Percentiles rank a stretch among this genome's conserved stretches.
phyloP scores from a whole-genome alignment of 75 land plant species.

The Selaginella tamariscina region DNA sequence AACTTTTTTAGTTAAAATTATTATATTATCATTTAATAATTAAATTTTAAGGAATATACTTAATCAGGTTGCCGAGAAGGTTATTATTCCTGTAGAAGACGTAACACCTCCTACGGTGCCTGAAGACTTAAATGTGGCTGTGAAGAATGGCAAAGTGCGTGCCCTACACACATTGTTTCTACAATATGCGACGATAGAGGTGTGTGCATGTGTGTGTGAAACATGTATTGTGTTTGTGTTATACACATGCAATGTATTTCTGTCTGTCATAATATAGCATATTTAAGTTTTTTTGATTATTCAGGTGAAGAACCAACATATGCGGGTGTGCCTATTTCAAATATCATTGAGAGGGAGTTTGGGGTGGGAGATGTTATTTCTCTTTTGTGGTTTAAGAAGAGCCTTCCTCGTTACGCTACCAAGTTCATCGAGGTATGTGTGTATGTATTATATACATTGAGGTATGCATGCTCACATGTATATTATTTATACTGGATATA shows the following conservation, averaged over 20 bases:
- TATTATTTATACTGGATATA: not conserved
- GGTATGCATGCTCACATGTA: no score
- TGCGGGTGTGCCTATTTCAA: slow-evolving; percentile 92
- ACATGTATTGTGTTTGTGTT: no score
- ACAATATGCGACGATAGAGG: slow-evolving; percentile 94
- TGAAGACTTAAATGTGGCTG: slow-evolving; percentile 78
- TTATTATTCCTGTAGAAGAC: slow-evolving; percentile 53
- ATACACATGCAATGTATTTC: no score
- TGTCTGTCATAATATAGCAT: no score
- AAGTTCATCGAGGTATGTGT: slow-evolving; percentile 81
- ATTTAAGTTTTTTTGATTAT: not conserved
- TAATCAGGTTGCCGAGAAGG: slow-evolving; percentile 63
- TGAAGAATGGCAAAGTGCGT: slow-evolving; percentile 92
- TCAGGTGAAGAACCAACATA: slow-evolving; percentile 96
- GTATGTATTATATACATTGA: not conserved
- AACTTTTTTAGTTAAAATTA: no score
- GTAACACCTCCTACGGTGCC: slow-evolving; percentile 78
- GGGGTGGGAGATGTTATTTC: slow-evolving; percentile 97
- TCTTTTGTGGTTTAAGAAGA: slow-evolving; percentile 95
- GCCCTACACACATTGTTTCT: slow-evolving; percentile 97
- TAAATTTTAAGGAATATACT: not conserved
- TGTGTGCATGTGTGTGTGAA: no score
- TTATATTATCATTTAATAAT: not conserved
- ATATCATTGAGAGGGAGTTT: slow-evolving; percentile 76
- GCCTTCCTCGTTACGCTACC: slow-evolving; percentile 91